Conservation (phyloP, 805 yeast species). For the Scheffersomyces amazonensis region DNA sequence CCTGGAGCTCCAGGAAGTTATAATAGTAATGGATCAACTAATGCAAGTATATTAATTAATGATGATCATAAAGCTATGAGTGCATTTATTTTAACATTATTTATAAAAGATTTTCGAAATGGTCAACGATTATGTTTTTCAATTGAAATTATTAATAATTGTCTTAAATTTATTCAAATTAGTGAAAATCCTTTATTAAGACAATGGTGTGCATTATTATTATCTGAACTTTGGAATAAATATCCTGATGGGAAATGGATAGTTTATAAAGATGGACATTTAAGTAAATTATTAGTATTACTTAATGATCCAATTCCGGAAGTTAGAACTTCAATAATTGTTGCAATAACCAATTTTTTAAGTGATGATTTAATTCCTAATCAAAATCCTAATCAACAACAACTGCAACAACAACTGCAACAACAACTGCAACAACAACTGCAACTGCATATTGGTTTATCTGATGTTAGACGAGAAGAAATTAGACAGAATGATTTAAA, state of each 20-base stretch:
- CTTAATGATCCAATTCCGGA: constrained; percentile 92
- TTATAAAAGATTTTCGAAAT: constrained; percentile 72
- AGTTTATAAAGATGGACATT: constrained; percentile 60
- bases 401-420: constrained; percentile 14
- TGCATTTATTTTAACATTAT: constrained; percentile 82
- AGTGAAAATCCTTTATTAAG: constrained; percentile 83
- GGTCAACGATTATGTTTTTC: constrained; percentile 83
- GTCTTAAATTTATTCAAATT: constrained; percentile 61
- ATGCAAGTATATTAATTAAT: constrained; percentile 41
- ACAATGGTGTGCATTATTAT: constrained; percentile 85
- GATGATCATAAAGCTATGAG: constrained; percentile 95
- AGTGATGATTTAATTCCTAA: constrained; percentile 36
- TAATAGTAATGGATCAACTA: constrained; percentile 12
- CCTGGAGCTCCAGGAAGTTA: constrained; percentile 29
- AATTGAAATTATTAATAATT: constrained; percentile 64
- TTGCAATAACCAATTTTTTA: constrained; percentile 68
- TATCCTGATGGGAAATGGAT: constrained; percentile 75
- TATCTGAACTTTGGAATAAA: constrained; percentile 72
- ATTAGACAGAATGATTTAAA: constrained; percentile 66
- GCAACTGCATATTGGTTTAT: too few species aligned
- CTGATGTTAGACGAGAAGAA: constrained; percentile 42
- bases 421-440: constrained; percentile 12
- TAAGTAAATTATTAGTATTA: constrained; percentile 53
- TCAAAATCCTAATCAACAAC: constrained; percentile 12
- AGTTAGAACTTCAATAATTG: constrained; percentile 79